Percentiles rank a stretch among this genome's conserved stretches.
Evolutionary conservation across 257 asterid genomes (phyloP).

Genomic region (Nicotiana tabacum): DNA sequence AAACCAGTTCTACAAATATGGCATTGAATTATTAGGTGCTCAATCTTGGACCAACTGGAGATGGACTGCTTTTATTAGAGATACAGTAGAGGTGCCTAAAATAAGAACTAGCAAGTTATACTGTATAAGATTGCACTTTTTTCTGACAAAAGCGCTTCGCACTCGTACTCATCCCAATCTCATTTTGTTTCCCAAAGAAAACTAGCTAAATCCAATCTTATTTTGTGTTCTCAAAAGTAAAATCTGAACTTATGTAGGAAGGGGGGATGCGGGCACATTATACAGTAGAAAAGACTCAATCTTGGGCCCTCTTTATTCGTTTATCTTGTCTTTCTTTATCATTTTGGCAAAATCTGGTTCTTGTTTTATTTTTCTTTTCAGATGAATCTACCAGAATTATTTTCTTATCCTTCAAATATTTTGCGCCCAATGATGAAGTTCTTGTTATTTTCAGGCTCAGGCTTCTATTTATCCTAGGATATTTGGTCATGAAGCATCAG

Average conservation of each 20-base stretch:
- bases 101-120: not conserved
- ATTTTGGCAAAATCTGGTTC: not conserved
- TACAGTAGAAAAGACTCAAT: not conserved
- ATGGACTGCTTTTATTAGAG: not conserved
- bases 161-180: not conserved
- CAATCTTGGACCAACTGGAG: not conserved
- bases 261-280: not conserved
- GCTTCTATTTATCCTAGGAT: constrained; percentile 72
- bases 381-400: not conserved
- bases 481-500: constrained; percentile 97
- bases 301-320: not conserved
- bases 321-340: not conserved
- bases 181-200: not conserved
- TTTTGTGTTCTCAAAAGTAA: not conserved
- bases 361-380: not conserved
- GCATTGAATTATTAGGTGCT: not conserved
- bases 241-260: not conserved
- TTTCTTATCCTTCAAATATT: not conserved
- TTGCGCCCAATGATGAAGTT: not conserved
- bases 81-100: not conserved
- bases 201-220: not conserved
- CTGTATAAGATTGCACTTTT: not conserved
- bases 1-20: not conserved
- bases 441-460: constrained; percentile 47
- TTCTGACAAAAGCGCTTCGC: not conserved